Base-by-base conservation (phyloP, 306 rosid species). In the Corylus heterophylla region DNA sequence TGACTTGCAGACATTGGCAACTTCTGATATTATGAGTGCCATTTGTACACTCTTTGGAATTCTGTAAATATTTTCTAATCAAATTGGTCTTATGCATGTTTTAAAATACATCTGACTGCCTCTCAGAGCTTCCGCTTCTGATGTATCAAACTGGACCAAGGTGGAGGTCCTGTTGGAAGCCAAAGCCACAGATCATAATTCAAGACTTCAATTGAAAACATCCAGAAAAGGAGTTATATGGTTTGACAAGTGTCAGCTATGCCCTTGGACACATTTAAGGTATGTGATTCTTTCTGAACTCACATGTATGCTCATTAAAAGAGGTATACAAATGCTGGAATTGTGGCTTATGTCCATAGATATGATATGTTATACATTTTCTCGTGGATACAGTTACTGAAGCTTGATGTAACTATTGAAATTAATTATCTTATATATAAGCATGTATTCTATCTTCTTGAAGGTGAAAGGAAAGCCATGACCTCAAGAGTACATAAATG, bases 201-300 rank as follows among this genome's bases (percentile, higher is more conserved):
- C 90, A 61, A 84, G 92, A 59, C 86, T 89, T 77, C 90, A 89
- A 75, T 68, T 89, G 85, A 89, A 90, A 52, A 86, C 92, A 44
- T 68, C 76, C 14, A 80, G 6, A 42, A 80, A 82, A 71, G 90
- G 88, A 37, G 82, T 80, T 14, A 82, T 86, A 79, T 89, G 92
- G 92, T 86, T 89, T 73, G 92, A 88, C 92, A 86, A 84, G 90
- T 88, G 45, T 88, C 92, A 27, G 85, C 76, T 79, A 86, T 88
- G 85, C 92, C 92, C 25, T 67, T 82, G 72, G 92, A 88, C 62
- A 86, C 92, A 0, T 80, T 79, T 51, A 88, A 80, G 85, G 92
- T 86, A 81, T 49, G 10, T 49, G 58, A 25, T 48, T 27, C 37
- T 49, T 71, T 71, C 6, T n/a, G 13, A 68, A 8, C 14, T 13